phyloP scores from a whole-genome alignment of 2,329 filamentous ascomycete species.

The Trichocomaceae sp. region DNA sequence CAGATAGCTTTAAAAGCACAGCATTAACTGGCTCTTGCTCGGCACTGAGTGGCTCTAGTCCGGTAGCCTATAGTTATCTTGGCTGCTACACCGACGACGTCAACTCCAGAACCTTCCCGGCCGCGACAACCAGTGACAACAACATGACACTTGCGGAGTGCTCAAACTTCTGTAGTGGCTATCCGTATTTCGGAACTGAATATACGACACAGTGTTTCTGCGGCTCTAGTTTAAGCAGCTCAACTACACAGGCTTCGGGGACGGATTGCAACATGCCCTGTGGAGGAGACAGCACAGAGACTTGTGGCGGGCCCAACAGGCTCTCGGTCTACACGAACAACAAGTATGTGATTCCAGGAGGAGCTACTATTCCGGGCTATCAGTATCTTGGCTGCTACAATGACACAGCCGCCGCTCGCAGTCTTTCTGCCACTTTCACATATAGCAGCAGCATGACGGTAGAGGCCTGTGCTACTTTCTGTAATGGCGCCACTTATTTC shows the following conservation, averaged over 20 bases:
- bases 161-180: conserved; percentile 22
- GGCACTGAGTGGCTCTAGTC: neutral
- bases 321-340: conserved; percentile 49
- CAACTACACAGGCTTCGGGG: conserved; percentile 17
- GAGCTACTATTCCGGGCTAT: conserved; percentile 5
- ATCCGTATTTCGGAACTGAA: conserved; percentile 25
- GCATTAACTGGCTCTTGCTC: conserved; percentile 9
- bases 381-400: conserved; percentile 9
- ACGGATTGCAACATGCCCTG: conserved; percentile 50
- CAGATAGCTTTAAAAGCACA: conserved; percentile 9
- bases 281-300: conserved; percentile 29
- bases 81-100: conserved; percentile 26
- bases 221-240: conserved; percentile 16
- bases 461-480: conserved; percentile 8
- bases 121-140: conserved; percentile 10
- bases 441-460: conserved; percentile 8
- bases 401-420: conserved; percentile 8
- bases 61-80: conserved; percentile 14
- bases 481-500: conserved; percentile 9
- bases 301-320: conserved; percentile 26
- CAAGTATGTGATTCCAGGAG: conserved; percentile 19
- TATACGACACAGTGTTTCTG: conserved; percentile 26
- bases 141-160: conserved; percentile 24
- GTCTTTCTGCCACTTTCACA: conserved; percentile 7
- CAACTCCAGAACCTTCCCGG: conserved; percentile 14